Base-by-base conservation (phyloP, 495 filamentous ascomycete genomes). In the Penicillium subrubescens region DNA sequence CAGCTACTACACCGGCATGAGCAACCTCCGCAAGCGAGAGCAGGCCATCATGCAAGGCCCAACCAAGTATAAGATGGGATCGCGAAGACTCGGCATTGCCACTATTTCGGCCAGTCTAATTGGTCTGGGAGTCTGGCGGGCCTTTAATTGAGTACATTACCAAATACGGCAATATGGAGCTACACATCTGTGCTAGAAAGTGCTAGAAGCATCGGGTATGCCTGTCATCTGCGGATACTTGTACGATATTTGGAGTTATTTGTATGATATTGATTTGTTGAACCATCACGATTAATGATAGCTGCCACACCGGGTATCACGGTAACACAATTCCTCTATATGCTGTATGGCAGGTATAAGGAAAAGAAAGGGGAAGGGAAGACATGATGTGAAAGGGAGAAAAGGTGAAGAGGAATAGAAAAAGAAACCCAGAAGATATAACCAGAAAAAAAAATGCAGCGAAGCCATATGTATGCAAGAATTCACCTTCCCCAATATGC, bases 1-100 rank as follows among this genome's bases (percentile, higher is more conserved):
- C 81, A 93, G 87, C 71, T 96, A 94, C 77, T 81, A 87, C 61
- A 92, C 90, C 10, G 94, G 94, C 37, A 90, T 89, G 68, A 75
- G 77, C 43, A 91, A 96, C 72, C 86, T 98, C 21, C 83, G 84
- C 53, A 80, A 86, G 67, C 90, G 92, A 71, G 81, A 88, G 70
- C 82, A 85, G 34, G 80, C 81, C 39, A 96, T 97, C 61, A 75
- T 90, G 63, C 81, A 85, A 65, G 89, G 88, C 71, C 84, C 87
- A 31, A 88, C 89, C 29, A 83, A 87, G 68, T 92, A 93, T 72
- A 92, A 92, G 31, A 89, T 97, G 83, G 86, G 85, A 19, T 88
- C 85, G 67, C 82, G 93, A 51, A 83, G 86, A 64, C 68, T 88
- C 27, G 91, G 89, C 39, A 89, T 96, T 63, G 87, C 85, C 17